Base-by-base conservation (phyloP, 2,329 filamentous ascomycete genomes). In the Aureobasidium namibiae region DNA sequence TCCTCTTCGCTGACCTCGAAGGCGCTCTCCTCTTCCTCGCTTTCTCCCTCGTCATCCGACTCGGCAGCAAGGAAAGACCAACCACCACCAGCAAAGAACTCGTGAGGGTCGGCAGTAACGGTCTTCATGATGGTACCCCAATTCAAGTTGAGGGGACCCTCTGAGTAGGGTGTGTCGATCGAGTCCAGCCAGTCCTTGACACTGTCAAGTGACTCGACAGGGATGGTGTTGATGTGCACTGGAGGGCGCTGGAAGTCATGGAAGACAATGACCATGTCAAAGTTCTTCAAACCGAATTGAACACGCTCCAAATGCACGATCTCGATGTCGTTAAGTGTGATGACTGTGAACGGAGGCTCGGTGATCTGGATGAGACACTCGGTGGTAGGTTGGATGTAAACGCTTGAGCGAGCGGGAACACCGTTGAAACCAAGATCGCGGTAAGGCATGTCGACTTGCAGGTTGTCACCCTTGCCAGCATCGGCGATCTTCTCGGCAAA, bases 101-200 rank as follows among this genome's bases (percentile, higher is more conserved):
- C 84, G 71, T 99, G 92, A 2, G 94, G 90, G 70, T 99, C 92
- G 36, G 88, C 86, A 21, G 89, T 92, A 26, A 99, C 92, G 0
- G 94, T 99, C 81, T 99, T 99, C 91, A 99, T 99, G 70, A 99
- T 99, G 16, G 92, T 96, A 11, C 89, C 88, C 94, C 94, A 99
- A 80, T 97, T 97, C 60, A 99, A 81, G 77, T 99, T 99, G 66
- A 99, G 84, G 1, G 92, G 94, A 60, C 94, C 94, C 74, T 99
- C 95, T 13, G 85, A 89, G 78, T 87, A 97, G 18, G 94, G 87
- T 69, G 99, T 95, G 69, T 99, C 92, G 49, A 94, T 92, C 1
- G 88, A 92, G 74, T 99, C 92, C 10, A 99, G 83, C 86, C 94
- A 99, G 70, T 99, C 95, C 75, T 97, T 97, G 65, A 99, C 92